Percentiles rank a stretch among this genome's conserved stretches.
These are phyloP conservation scores for Phytophthora pistaciae DNA, from an alignment of 352 stramenopile species.

Conservation along the genomic window DNA sequence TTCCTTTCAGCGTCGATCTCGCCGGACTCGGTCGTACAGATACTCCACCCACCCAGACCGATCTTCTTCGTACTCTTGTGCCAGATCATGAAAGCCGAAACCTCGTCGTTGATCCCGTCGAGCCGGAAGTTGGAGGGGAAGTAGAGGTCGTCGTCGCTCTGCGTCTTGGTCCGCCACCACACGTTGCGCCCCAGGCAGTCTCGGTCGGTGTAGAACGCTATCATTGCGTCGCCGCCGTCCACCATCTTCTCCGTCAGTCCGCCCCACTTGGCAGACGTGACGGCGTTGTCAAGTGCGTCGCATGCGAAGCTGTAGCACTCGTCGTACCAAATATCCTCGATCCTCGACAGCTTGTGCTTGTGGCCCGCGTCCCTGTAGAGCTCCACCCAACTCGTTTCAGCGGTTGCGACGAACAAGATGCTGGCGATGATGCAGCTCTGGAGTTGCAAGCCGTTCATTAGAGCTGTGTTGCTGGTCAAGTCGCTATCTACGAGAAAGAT, in stretches of 20 bases:
- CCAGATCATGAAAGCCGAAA: neutral
- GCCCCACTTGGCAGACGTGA: conserved; percentile 1
- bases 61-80: neutral
- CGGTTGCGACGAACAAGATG: neutral
- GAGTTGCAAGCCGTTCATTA: neutral
- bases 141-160: conserved; percentile 6
- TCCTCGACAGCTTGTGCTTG: conserved; percentile 1
- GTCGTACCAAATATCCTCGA: neutral
- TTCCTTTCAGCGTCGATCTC: neutral
- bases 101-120: neutral
- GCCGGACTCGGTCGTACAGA: neutral
- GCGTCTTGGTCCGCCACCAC: conserved; percentile 5
- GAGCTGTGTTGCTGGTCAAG: neutral
- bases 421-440: neutral
- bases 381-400: neutral
- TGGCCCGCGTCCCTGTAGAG: neutral
- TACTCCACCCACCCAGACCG: neutral
- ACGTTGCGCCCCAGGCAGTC: conserved; percentile 4
- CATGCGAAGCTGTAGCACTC: neutral
- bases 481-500: neutral
- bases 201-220: conserved; percentile 8
- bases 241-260: conserved; percentile 5
- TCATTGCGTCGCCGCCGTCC: neutral
- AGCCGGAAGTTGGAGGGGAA: conserved; percentile 14
- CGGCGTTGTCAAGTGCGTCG: neutral